Evolutionary conservation across 495 filamentous ascomycete species (phyloP).

Genomic region (Thermothielavioides terrestris): DNA sequence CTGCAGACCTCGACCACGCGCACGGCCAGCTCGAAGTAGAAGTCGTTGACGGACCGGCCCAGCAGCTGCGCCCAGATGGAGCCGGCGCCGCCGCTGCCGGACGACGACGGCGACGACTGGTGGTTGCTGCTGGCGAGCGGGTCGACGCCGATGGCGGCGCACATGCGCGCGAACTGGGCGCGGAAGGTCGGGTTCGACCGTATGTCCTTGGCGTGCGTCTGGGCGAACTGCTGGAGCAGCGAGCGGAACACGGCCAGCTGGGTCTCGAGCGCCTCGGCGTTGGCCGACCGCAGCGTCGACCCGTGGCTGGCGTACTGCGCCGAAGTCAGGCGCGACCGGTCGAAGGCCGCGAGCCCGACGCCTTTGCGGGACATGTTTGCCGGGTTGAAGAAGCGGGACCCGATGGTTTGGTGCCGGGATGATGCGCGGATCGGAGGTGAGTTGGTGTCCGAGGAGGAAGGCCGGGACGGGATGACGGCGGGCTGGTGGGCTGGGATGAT

Average conservation of each 20-base stretch:
- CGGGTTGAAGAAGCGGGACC: not conserved
- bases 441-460: not conserved
- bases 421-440: not conserved
- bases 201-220: conserved; percentile 89
- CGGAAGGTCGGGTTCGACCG: conserved; percentile 91
- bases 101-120: no score
- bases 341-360: conserved; percentile 87
- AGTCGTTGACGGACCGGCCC: conserved; percentile 88
- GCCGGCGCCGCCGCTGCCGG: conserved; percentile 36
- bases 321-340: conserved; percentile 67
- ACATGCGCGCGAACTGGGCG: conserved; percentile 97
- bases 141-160: conserved; percentile 91
- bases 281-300: conserved; percentile 65
- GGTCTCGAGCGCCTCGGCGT: conserved; percentile 74
- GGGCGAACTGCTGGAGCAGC: conserved; percentile 84
- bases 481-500: not conserved
- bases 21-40: conserved; percentile 94
- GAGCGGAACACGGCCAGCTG: conserved; percentile 95
- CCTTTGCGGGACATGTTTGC: conserved; percentile 52
- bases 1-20: conserved; percentile 89
- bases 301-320: conserved; percentile 86
- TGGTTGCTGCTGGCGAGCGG: conserved; percentile 66
- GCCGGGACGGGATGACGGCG: conserved; percentile 2
- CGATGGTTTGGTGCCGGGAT: not conserved
- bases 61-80: conserved; percentile 91